Conservation (phyloP, 176 grass and related monocot species). For the Metroxylon sagu region DNA sequence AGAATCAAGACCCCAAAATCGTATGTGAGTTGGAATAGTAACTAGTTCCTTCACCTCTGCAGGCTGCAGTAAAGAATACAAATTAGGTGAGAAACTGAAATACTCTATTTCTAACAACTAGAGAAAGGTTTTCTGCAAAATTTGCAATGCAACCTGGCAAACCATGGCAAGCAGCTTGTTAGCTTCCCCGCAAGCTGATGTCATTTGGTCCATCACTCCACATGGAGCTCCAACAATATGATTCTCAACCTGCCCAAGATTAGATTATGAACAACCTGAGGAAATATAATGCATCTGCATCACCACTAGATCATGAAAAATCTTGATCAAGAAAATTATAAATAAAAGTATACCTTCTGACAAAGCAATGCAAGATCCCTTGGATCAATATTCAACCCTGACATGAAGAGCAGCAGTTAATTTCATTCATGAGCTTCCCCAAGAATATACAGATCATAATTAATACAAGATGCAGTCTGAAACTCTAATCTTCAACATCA, state of each 20-base stretch:
- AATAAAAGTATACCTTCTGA: constrained; percentile 57
- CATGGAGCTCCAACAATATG: constrained; percentile 84
- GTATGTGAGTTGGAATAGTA: constrained; percentile 79
- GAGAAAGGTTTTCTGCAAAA: background rate
- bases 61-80: constrained; percentile 46
- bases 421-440: constrained; percentile 5
- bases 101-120: too few relatives aligned
- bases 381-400: constrained; percentile 77
- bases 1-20: constrained; percentile 97
- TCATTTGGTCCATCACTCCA: constrained; percentile 98
- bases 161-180: constrained; percentile 97
- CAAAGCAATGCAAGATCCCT: constrained; percentile 94
- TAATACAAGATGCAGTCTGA: too few relatives aligned
- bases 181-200: constrained; percentile 95
- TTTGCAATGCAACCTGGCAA: constrained; percentile 71
- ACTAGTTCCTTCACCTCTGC: constrained; percentile 97
- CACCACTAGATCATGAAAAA: background rate
- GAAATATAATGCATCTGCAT: too few relatives aligned
- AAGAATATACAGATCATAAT: too few relatives aligned
- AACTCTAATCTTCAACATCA: too few relatives aligned
- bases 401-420: constrained; percentile 18
- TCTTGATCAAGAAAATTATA: background rate
- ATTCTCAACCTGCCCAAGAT: constrained; percentile 76
- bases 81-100: too few relatives aligned
- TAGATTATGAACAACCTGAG: constrained; percentile 1